Conservation (phyloP, 192 early-diverging fungal genomes). For the Kickxella alabastrina region DNA sequence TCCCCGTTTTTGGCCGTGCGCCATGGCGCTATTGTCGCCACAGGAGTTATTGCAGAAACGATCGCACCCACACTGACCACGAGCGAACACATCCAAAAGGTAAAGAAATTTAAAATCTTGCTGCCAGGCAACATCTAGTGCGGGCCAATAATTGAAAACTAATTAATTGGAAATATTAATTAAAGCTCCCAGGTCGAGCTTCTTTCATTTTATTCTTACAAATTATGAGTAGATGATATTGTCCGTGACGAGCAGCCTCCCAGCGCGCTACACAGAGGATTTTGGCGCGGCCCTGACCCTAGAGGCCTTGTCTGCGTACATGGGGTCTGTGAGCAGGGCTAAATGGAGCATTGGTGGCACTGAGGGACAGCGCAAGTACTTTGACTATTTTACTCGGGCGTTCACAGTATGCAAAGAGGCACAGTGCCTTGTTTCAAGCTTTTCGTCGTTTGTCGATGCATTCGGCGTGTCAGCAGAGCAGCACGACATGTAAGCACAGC, state of each 20-base stretch:
- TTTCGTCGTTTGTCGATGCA: conserved; percentile 36
- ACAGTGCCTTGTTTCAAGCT: conserved; percentile 15
- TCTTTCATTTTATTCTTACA: no score
- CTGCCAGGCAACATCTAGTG: no score
- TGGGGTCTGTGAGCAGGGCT: conserved; percentile 50
- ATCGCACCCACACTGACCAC: conserved; percentile 17
- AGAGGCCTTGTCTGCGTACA: conserved; percentile 43
- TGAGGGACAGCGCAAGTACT: conserved; percentile 11
- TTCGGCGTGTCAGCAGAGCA: conserved; percentile 27
- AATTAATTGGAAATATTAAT: not conserved
- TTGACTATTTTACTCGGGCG: conserved; percentile 27
- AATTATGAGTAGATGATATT: conserved; percentile 30
- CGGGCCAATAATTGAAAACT: not conserved
- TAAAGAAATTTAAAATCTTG: no score
- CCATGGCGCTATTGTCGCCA: conserved; percentile 44
- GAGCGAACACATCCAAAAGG: not conserved
- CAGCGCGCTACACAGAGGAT: conserved; percentile 48
- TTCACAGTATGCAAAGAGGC: conserved; percentile 21
- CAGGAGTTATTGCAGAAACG: conserved; percentile 30
- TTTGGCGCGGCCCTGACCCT: conserved; percentile 59
- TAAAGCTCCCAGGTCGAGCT: no score
- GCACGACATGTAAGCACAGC: conserved; percentile 16
- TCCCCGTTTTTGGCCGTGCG: conserved; percentile 50
- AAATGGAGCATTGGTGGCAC: conserved; percentile 17
- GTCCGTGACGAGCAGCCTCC: conserved; percentile 19